Conservation (phyloP, 2,329 filamentous ascomycete genomes). For the Juglanconis juglandina region DNA sequence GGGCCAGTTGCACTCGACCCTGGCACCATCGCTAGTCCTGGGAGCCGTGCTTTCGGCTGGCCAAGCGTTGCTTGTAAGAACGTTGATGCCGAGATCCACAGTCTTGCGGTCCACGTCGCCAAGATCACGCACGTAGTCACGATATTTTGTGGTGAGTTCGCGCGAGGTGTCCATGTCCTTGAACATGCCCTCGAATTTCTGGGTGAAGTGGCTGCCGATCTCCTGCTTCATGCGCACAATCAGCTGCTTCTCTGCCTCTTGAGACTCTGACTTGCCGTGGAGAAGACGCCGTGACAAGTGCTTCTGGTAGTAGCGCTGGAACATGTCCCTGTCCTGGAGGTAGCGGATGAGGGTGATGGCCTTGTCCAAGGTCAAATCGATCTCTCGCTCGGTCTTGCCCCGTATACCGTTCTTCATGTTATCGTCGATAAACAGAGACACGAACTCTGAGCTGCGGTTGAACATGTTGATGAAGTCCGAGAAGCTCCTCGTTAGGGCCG, state of each 20-base stretch:
- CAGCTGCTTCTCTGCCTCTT: conserved; percentile 92
- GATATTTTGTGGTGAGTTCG: conserved; percentile 76
- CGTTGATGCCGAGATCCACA: conserved; percentile 77
- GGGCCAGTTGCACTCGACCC: conserved; percentile 67
- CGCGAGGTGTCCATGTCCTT: conserved; percentile 88
- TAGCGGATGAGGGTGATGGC: conserved; percentile 86
- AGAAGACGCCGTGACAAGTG: conserved; percentile 85
- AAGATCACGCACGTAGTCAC: conserved; percentile 57
- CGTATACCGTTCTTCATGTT: conserved; percentile 92
- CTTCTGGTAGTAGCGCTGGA: conserved; percentile 97
- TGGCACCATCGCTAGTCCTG: conserved; percentile 40
- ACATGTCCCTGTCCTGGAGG: conserved; percentile 86
- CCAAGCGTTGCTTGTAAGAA: conserved; percentile 94
- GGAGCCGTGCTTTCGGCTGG: conserved; percentile 74
- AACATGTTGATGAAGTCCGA: conserved; percentile 94
- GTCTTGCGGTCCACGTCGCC: conserved; percentile 54
- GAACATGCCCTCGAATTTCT: conserved; percentile 96
- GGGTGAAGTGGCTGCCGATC: conserved; percentile 88
- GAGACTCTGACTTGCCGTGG: conserved; percentile 83
- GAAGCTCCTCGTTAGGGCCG: conserved; percentile 81
- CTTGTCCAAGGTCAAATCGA: conserved; percentile 81
- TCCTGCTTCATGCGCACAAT: conserved; percentile 97
- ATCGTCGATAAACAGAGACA: conserved; percentile 95
- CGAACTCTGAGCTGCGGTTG: conserved; percentile 78
- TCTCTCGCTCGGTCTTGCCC: conserved; percentile 84